Base-by-base conservation (phyloP, 1,139 yeast genomes). In the Sugiyamaella pinicola region DNA sequence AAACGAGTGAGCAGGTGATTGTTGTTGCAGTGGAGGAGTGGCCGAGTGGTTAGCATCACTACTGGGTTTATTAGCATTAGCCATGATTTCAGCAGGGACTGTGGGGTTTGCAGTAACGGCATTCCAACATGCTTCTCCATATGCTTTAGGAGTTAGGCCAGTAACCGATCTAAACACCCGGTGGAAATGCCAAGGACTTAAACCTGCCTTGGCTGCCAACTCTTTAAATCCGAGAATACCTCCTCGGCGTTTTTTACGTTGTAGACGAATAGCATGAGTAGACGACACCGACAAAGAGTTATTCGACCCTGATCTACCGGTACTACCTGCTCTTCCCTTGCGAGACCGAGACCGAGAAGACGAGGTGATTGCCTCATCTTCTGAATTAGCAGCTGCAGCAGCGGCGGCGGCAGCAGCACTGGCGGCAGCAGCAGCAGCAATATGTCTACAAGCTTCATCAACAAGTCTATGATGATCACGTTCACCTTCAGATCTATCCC, bases 171-270 rank as follows among this genome's bases (percentile, higher is more conserved):
- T 85, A 74, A 88, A 88, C 33, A 88, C 96, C 52, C 96, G 75
- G 73, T 88, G 96, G 69, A 88, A 88, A 71, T 88, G 96, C 96
- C 96, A 88, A n/a, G 96, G 95, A 21, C 88, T 81, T 55, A 88
- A 77, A 60, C 85, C 87, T 10, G 91, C 85, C 65, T 87, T 86
- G 15, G 89, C 85, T 6, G 96, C 96, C 66, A 88, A 76, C 68
- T 88, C 96, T 69, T 88, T 87, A 71, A 88, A 88, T 0, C 96
- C 96, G 45, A 88, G 73, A 10, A 88, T 90, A 35, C 96, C 96
- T 21, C 96, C 96, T 67, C 95, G 78, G 74, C 91, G 80, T 69
- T 83, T 77, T 62, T 75, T 83, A 62, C 80, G 79, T 37, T 67
- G 67, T 4, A 58, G 50, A 61, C 65, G 55, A 34, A 57, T 49